Conservation (phyloP, 2,329 filamentous ascomycete species). For the Fusarium equiseti region DNA sequence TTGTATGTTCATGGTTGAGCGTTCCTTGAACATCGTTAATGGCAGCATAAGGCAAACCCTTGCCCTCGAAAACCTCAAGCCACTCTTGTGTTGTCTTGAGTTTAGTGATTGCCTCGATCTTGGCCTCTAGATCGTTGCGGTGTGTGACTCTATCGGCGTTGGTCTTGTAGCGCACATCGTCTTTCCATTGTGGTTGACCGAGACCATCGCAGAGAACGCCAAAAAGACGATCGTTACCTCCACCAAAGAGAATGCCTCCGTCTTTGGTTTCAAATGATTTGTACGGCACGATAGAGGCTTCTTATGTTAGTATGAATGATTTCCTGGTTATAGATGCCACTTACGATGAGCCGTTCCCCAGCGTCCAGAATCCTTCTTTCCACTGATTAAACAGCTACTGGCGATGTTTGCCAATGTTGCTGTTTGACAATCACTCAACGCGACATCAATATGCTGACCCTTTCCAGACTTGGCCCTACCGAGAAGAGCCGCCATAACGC, state of each 20-base stretch:
- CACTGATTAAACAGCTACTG: slow-evolving; percentile 89
- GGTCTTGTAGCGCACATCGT: slow-evolving; percentile 68
- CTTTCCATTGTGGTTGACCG: slow-evolving; percentile 69
- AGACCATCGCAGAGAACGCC: slow-evolving; percentile 72
- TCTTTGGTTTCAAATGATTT: slow-evolving; percentile 82
- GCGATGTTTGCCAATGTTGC: slow-evolving; percentile 96
- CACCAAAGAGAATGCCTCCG: slow-evolving; percentile 77
- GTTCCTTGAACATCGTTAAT: slow-evolving; percentile 93
- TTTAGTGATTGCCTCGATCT: slow-evolving; percentile 81
- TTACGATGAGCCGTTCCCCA: slow-evolving; percentile 97
- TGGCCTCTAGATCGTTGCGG: slow-evolving; percentile 78
- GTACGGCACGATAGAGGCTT: slow-evolving; percentile 97
- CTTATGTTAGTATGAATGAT: neutral
- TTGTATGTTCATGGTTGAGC: slow-evolving; percentile 85
- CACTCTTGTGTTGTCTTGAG: slow-evolving; percentile 88
- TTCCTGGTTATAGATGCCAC: slow-evolving; percentile 35
- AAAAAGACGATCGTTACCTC: slow-evolving; percentile 79
- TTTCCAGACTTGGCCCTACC: slow-evolving; percentile 77
- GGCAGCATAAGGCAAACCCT: slow-evolving; percentile 90
- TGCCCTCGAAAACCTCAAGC: slow-evolving; percentile 88
- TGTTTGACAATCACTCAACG: slow-evolving; percentile 93
- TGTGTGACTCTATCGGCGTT: slow-evolving; percentile 76
- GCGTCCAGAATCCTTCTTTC: slow-evolving; percentile 85
- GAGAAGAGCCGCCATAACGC: slow-evolving; percentile 94
- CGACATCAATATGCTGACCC: slow-evolving; percentile 93